A percentile compares a stretch with the other conserved stretches of the same genome.
These are phyloP conservation scores for Colletotrichum horii DNA, from an alignment of 2,329 filamentous ascomycete genomes.

Conservation along the genomic window DNA sequence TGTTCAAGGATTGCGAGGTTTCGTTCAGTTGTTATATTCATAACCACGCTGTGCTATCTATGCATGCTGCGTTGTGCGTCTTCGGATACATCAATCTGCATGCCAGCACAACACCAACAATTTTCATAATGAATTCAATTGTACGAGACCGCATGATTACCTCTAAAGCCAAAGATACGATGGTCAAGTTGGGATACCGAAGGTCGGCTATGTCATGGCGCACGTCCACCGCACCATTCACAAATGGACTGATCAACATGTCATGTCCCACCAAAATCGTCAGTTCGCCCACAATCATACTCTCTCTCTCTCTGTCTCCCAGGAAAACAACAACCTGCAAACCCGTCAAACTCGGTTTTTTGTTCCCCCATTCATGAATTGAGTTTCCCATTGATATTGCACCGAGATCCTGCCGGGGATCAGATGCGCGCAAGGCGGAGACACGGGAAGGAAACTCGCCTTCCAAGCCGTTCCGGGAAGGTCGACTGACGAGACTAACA, in stretches of 20 bases:
- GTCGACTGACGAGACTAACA: not conserved
- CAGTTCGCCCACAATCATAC: not conserved
- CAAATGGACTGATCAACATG: not conserved
- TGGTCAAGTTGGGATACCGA: not conserved
- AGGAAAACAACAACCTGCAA: not conserved
- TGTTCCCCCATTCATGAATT: not conserved
- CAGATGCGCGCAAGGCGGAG: not conserved
- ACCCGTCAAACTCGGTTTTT: not conserved
- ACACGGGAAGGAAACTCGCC: not conserved
- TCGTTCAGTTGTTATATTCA: not conserved
- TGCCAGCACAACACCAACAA: not conserved
- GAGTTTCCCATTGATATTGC: not conserved
- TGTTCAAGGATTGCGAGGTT: accelerated
- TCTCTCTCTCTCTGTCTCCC: not conserved
- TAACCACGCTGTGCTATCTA: not conserved
- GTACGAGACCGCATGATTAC: not conserved
- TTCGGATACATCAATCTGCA: not conserved
- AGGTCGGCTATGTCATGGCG: not conserved
- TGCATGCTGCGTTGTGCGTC: not conserved
- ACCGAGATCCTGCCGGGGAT: not conserved
- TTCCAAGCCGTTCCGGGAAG: not conserved
- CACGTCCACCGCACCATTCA: not conserved
- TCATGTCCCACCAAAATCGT: not conserved
- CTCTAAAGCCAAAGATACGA: not conserved
- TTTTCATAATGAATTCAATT: not conserved